Conservation (phyloP, 2,329 filamentous ascomycete genomes). For the Xylariaceae sp. region DNA sequence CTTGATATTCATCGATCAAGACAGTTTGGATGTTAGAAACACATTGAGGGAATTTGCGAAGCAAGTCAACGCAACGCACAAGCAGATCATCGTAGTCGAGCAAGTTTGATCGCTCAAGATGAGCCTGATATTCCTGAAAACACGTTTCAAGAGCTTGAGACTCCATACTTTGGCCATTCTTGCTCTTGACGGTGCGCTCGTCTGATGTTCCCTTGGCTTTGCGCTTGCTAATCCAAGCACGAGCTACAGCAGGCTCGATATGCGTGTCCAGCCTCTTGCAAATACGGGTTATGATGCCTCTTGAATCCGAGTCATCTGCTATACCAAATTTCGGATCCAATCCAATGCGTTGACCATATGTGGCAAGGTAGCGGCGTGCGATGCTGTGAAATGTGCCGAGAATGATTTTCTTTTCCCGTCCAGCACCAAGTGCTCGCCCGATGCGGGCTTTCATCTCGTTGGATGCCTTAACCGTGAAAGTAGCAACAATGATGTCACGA, state of each 20-base stretch:
- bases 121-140: slow-evolving; percentile 78
- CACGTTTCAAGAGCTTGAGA: slow-evolving; percentile 67
- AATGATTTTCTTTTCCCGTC: slow-evolving; percentile 76
- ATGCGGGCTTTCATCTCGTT: slow-evolving; percentile 92
- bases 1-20: slow-evolving; percentile 96
- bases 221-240: slow-evolving; percentile 75
- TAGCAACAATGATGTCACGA: slow-evolving; percentile 90
- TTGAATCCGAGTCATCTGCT: slow-evolving; percentile 81
- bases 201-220: slow-evolving; percentile 61
- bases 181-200: slow-evolving; percentile 49
- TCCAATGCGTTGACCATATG: slow-evolving; percentile 85
- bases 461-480: slow-evolving; percentile 95
- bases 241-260: slow-evolving; percentile 73
- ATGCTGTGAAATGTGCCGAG: slow-evolving; percentile 97
- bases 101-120: slow-evolving; percentile 76
- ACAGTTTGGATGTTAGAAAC: slow-evolving; percentile 90
- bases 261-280: slow-evolving; percentile 73
- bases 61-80: slow-evolving; percentile 79
- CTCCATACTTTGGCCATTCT: slow-evolving; percentile 48
- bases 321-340: slow-evolving; percentile 86
- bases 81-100: slow-evolving; percentile 95
- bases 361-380: slow-evolving; percentile 79
- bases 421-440: slow-evolving; percentile 77
- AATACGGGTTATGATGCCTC: slow-evolving; percentile 80
- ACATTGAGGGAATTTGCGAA: slow-evolving; percentile 75